Base-by-base conservation (phyloP, 108 stramenopile genomes). In the Fragilariopsis cylindrus region DNA sequence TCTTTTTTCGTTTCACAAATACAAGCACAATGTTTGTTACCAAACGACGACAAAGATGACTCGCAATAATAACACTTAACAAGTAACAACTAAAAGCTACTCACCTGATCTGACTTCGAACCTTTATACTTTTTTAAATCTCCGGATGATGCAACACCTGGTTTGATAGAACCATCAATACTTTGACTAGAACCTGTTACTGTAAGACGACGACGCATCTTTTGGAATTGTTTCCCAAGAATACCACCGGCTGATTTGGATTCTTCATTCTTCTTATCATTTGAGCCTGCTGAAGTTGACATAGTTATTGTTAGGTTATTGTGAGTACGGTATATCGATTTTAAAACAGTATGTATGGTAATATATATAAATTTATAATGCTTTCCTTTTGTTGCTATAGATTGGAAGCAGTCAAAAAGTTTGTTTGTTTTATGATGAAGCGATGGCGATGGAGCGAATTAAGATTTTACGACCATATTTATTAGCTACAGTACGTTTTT, bases 141-240 rank as follows among this genome's bases (percentile, higher is more conserved):
- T 43, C 47, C 42, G 5, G 65, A n/a, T 63, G 79, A 82, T 65
- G 67, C 71, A 43, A 69, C 76, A 66, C 74, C 81, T 45, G 43
- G 57, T 16, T 77, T 75, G 69, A 71, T 54, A 48, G 76, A 75
- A 50, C 94, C 94, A 81, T 95, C 94, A 74, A 95, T 89, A 48
- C 82, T 89, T 54, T 89, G 85, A 69, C 81, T 90, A 30, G 90
- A 86, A 49, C 84, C 84, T 13, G 88, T 89, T 3, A 95, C 94
- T 12, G 94, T 95, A 69, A 95, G 82, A 82, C 94, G 94, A 76
- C 94, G 91, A 46, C 94, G 90, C 88, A 95, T 90, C 80, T 90
- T 92, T 57, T 84, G 82, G 75, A 86, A 88, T 42, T 82, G 85
- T 54, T 85, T 85, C 6, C 84, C 80, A 19, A 85, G 67, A 11